Conservation (phyloP, 345 rosid species). For the Orychophragmus violaceus region DNA sequence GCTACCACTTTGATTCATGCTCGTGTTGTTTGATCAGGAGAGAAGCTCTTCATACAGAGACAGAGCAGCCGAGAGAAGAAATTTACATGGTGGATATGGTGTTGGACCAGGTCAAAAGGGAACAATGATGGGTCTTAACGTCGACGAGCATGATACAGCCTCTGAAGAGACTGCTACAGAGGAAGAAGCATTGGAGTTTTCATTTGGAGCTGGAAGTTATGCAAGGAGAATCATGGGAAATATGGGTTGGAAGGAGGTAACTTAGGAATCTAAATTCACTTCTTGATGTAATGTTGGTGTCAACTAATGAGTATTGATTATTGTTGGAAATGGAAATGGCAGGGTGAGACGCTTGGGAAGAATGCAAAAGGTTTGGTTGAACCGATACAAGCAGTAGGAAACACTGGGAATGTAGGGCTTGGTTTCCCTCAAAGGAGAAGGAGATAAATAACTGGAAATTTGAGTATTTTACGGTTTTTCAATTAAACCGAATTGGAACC, state of each 20-base stretch:
- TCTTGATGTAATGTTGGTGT: background rate
- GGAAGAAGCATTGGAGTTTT: slow-evolving; percentile 51
- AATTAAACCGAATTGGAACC: too few relatives aligned
- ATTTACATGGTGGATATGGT: slow-evolving; percentile 71
- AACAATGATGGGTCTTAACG: background rate
- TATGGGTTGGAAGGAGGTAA: slow-evolving; percentile 94
- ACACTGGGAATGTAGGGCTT: background rate
- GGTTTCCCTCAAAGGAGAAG: background rate
- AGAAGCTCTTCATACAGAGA: slow-evolving; percentile 54
- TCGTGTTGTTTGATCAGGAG: slow-evolving; percentile 30
- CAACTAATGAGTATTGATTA: background rate
- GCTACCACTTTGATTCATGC: background rate
- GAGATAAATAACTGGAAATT: too few relatives aligned
- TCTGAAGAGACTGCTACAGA: slow-evolving; percentile 53
- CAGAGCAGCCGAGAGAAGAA: slow-evolving; percentile 91
- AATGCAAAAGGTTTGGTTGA: slow-evolving; percentile 53
- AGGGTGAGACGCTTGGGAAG: slow-evolving; percentile 72
- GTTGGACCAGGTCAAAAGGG: slow-evolving; percentile 83
- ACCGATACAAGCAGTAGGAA: slow-evolving; percentile 59
- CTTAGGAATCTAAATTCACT: background rate
- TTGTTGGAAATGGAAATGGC: slow-evolving; percentile 17
- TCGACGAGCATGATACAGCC: slow-evolving; percentile 27
- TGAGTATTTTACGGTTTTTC: too few relatives aligned
- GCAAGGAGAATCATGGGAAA: slow-evolving; percentile 70
- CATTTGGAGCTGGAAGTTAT: slow-evolving; percentile 77